Base-by-base conservation (phyloP, 2,329 filamentous ascomycete genomes). In the Sporothrix variecibatus region DNA sequence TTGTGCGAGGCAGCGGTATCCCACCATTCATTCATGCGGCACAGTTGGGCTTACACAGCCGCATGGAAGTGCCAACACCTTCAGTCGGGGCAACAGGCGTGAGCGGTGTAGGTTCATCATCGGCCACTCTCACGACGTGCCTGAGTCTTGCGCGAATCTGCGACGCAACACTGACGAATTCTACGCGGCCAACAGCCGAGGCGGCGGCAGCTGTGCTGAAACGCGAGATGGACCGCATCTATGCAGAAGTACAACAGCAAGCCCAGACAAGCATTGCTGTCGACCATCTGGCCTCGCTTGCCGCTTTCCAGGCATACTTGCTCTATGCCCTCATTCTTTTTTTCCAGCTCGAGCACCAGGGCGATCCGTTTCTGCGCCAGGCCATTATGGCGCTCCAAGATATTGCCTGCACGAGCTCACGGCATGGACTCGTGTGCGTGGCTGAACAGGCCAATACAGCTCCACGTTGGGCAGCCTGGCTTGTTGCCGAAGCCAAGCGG, bases 391-490 rank as follows among this genome's bases (percentile, higher is more conserved):
- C 84, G 12, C 81, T 89, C 0, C 86, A 88, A 78, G 84, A 86
- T 5, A 75, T 89, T 20, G 86, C 87, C 5, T 85, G 82, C 73
- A 77, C 79, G 0, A 80, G 80, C 6, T 80, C 81, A 8, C 79
- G 79, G 2, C 78, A 79, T 46, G 87, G 87, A 0, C 82, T 89
- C 1, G 78, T 84, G 9, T 87, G 85, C 64, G 51, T 75, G 0
- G 83, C 83, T 0, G 87, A 88, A 72, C 77, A 80, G 17, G 43
- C 23, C 15, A 51, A 43, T 5, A 17, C 17, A 4, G 82, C 83
- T 2, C 87, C 87, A 0, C 79, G 72, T 7, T 88, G 87, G 87
- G 86, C 88, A 73, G 80, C 82, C 0, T 90, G 88, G 88, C 84
- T 88, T 4, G 78, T 87, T 0, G 84, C 84, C 0, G 86, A 87